Evolutionary conservation across 1,284 basidiomycete genomes (phyloP), one percentile per base, ranked within the genome.

Genomic region (Rhodotorula sp.): DNA sequence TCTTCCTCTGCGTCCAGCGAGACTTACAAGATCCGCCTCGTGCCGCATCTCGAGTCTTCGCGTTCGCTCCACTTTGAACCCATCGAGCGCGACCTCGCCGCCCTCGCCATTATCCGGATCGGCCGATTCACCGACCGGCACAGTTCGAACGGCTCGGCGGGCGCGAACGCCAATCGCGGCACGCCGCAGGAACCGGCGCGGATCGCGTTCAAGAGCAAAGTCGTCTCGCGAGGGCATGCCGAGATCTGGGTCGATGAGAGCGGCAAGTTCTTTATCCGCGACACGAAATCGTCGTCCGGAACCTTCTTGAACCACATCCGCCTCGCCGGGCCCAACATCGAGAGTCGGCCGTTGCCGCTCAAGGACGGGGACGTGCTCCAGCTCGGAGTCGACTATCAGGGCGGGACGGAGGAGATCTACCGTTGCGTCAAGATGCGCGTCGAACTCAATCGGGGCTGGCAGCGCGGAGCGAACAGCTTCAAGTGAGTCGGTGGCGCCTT

Each of bases 301-400:
- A 99, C 96, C 1, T 99, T 99, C 81, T 84, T 99, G 70, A 99
- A 99, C 81, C 96, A 98, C 79, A 88, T 95, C 70, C 84, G 95
- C 30, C 85, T 99, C 17, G 90, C 89, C 48, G 85, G 88, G 0
- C 93, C 95, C 18, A 91, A 90, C 66, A 85, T 87, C 20, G 93
- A 95, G 79, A 90, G 88, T 4, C 84, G 87, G 53, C 87, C 93
- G 0, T 89, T 87, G 74, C 87, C 87, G 73, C 84, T 99, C 78
- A 91, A 91, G 81, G 95, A 98, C 74, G 95, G 95, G 1, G 95
- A 99, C 81, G 87, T 98, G 24, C 83, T 99, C 12, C 95, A 99
- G 82, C 87, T 98, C 1, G 95, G 95, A 2, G 94, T 99, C 45
- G 96, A 99, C 80, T 99, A 97, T 81, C 95, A 98, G 81, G 95